These are phyloP conservation scores for Hymenotorrendiella dingleyae DNA, from an alignment of 2,329 filamentous ascomycete species.

Conservation along the genomic window DNA sequence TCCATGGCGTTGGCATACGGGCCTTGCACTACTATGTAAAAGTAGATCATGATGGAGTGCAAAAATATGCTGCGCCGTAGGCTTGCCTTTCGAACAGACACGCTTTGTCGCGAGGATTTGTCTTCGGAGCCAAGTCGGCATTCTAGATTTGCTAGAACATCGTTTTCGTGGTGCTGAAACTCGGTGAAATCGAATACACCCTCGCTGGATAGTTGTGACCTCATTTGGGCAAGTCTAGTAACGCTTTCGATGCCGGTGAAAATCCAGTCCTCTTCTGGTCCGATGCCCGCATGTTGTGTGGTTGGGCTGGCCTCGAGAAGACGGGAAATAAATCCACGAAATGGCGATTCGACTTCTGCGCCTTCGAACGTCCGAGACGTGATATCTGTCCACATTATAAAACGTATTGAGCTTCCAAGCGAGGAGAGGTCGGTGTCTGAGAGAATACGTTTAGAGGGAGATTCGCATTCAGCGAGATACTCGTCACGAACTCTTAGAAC, in stretches of 20 bases:
- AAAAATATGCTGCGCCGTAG: slow-evolving; percentile 4
- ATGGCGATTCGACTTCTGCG: slow-evolving; percentile 3
- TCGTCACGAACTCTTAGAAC: slow-evolving; percentile 4
- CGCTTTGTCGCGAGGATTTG: neutral
- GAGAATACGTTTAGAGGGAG: neutral
- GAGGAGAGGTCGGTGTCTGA: slow-evolving; percentile 2
- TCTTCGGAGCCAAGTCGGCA: neutral
- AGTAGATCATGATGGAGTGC: slow-evolving; percentile 8
- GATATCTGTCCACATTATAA: slow-evolving; percentile 5
- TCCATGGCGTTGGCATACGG: neutral
- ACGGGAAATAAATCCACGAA: slow-evolving; percentile 4
- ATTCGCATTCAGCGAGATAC: slow-evolving; percentile 2
- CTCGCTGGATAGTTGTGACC: slow-evolving; percentile 2
- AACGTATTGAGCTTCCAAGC: slow-evolving; percentile 6
- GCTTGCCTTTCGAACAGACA: neutral
- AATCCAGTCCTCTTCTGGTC: slow-evolving; percentile 6
- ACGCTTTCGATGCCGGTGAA: slow-evolving; percentile 9
- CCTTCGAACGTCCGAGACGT: slow-evolving; percentile 6
- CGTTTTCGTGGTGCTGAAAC: slow-evolving; percentile 4
- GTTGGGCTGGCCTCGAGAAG: neutral
- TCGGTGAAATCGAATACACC: slow-evolving; percentile 2
- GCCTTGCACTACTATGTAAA: slow-evolving; percentile 4
- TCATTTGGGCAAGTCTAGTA: slow-evolving; percentile 6
- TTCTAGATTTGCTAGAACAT: slow-evolving; percentile 6
- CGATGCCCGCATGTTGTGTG: neutral